Conservation (phyloP, 306 rosid genomes). For the Dicorynia guianensis region DNA sequence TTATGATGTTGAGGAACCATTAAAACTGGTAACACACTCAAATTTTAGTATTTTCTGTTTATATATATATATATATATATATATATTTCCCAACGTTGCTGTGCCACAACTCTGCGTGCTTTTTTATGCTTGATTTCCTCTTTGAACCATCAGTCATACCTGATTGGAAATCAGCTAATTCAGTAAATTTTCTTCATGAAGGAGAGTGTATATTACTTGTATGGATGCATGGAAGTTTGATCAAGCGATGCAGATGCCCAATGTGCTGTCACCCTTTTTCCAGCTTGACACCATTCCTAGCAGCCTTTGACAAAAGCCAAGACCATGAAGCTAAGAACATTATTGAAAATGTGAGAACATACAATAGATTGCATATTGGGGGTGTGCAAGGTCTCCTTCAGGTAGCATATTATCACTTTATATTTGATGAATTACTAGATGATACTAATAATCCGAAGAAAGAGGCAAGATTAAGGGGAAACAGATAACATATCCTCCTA, state of each 20-base stretch:
- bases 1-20: neutral
- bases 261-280: slow-evolving; percentile 27
- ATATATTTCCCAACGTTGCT: neutral
- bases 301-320: slow-evolving; percentile 24
- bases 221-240: slow-evolving; percentile 31
- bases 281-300: slow-evolving; percentile 28
- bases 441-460: neutral
- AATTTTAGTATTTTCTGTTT: neutral
- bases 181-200: neutral
- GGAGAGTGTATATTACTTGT: slow-evolving; percentile 36
- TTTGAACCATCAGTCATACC: neutral
- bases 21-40: neutral
- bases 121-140: neutral
- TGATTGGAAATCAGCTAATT: neutral
- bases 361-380: slow-evolving; percentile 35
- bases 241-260: slow-evolving; percentile 33
- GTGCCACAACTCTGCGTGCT: neutral
- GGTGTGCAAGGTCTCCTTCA: slow-evolving; percentile 34
- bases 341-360: slow-evolving; percentile 32
- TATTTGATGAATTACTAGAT: neutral
- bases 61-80: too few species aligned
- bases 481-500: neutral
- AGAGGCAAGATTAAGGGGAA: neutral
- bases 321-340: slow-evolving; percentile 12
- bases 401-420: neutral